These are phyloP conservation scores for Sugiyamaella castrensis DNA, from an alignment of 1,139 yeast species.

Conservation along the genomic window DNA sequence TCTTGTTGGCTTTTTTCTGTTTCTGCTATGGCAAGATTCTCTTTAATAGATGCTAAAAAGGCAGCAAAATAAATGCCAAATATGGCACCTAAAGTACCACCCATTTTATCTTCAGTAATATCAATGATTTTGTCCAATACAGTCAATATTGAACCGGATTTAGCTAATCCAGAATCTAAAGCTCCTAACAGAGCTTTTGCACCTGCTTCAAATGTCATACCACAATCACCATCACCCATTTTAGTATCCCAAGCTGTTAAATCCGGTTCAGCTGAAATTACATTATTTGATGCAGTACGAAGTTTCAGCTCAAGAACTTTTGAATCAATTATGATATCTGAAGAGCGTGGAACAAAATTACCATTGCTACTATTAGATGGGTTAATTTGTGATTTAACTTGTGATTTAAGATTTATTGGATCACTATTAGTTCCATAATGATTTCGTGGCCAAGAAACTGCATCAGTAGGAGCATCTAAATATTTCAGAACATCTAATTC, in stretches of 20 bases:
- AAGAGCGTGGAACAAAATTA: neutral
- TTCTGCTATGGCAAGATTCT: conserved; percentile 5
- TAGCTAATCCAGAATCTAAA: conserved; percentile 36
- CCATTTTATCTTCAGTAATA: conserved; percentile 50
- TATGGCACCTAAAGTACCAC: conserved; percentile 55
- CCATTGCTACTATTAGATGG: conserved; percentile 2
- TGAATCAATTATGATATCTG: conserved; percentile 39
- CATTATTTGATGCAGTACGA: conserved; percentile 40
- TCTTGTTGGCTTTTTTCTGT: neutral
- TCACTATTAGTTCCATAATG: conserved; percentile 14
- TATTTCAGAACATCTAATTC: conserved; percentile 35
- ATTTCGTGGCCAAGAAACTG: conserved; percentile 42
- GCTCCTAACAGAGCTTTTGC: conserved; percentile 42
- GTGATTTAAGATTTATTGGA: conserved; percentile 19
- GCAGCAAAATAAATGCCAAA: conserved; percentile 48
- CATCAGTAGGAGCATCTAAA: conserved; percentile 43
- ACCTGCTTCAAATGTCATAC: conserved; percentile 47
- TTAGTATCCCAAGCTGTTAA: conserved; percentile 51
- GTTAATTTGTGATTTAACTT: conserved; percentile 5
- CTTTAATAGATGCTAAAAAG: conserved; percentile 39
- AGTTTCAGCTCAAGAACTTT: conserved; percentile 35
- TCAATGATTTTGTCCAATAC: conserved; percentile 33
- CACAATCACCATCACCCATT: conserved; percentile 56
- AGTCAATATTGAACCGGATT: conserved; percentile 27
- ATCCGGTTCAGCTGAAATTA: conserved; percentile 46